Evolutionary conservation across 352 stramenopile genomes (phyloP), one percentile per base, ranked within the genome.

Genomic region (Phytophthora sojae): DNA sequence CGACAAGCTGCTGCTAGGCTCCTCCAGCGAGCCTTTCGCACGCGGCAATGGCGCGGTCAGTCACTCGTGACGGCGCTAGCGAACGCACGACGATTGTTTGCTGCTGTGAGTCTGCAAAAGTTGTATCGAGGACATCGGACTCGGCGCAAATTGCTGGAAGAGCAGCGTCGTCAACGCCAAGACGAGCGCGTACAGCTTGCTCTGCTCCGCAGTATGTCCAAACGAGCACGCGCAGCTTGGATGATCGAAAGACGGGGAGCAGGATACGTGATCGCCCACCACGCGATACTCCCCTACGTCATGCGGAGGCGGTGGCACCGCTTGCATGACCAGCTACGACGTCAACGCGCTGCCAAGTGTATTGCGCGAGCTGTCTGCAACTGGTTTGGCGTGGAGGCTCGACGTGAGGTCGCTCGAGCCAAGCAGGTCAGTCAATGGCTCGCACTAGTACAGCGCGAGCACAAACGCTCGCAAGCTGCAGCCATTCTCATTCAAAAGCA

Each of bases 401-500:
- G 67, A 23, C 39, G 66, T 30, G 53, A 77, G 49, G 64, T 50
- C 37, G 32, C 63, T 61, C 8, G 50, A 6, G 61, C 21, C 1
- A 71, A 69, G 23, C 59, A 75, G 47, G 51, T 75, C 2, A n/a
- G 58, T 15, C 67, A 77, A 32, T 85, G 75, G 75, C 53, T 80
- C 11, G 39, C 19, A 32, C 17, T 77, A 19, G 50, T 83, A 0
- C 63, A 68, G 25, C 57, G 59, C 14, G 73, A 86, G 39, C 70
- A 80, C 30, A 12, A 63, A 7, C 58, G 56, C 1, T 66, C 59
- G 4, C 51, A 50, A n/a, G 9, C 25, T 17, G 76, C 75, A 0
- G 76, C 79, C 4, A 17, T 85, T 6, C 15, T 68, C 4, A 85
- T 92, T 32, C 85, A 92, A 25, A 85, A 80, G 47, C 64, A 88